Evolutionary conservation across 306 rosid genomes (phyloP).

Genomic region (Senna siamea): DNA sequence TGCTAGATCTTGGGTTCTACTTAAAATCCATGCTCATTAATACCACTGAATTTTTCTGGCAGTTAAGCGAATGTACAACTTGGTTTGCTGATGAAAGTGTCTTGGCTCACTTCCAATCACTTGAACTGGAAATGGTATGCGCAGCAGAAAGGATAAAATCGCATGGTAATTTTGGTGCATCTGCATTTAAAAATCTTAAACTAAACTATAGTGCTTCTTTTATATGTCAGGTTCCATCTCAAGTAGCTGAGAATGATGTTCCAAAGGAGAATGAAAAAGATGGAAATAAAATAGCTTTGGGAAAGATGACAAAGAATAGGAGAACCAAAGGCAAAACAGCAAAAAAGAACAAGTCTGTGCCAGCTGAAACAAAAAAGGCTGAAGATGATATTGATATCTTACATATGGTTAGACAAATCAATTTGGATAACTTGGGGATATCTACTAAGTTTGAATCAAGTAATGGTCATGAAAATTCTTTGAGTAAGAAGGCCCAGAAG

Average conservation of each 20-base stretch:
- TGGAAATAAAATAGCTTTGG: constrained; percentile 74
- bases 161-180: constrained; percentile 29
- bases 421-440: constrained; percentile 63
- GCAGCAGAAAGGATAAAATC: constrained; percentile 18
- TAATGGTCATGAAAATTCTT: constrained; percentile 72
- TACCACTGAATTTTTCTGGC: constrained; percentile 41
- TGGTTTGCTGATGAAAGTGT: constrained; percentile 82
- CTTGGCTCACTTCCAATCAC: constrained; percentile 84
- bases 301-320: constrained; percentile 72
- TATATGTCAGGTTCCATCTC: constrained; percentile 54
- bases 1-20: constrained; percentile 24
- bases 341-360: constrained; percentile 57
- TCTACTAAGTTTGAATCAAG: constrained; percentile 67
- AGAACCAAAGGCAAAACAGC: constrained; percentile 63
- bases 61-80: constrained; percentile 62
- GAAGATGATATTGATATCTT: constrained; percentile 69
- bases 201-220: constrained; percentile 34
- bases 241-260: constrained; percentile 55
- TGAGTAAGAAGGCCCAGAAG: constrained; percentile 46
- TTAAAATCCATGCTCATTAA: constrained; percentile 27
- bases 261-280: constrained; percentile 62
- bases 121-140: constrained; percentile 79
- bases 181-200: constrained; percentile 37
- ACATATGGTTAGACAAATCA: constrained; percentile 74
- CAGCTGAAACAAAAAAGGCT: constrained; percentile 51